Conservation (phyloP, 1,284 basidiomycete species). For the Filobasidium uniguttulatum region DNA sequence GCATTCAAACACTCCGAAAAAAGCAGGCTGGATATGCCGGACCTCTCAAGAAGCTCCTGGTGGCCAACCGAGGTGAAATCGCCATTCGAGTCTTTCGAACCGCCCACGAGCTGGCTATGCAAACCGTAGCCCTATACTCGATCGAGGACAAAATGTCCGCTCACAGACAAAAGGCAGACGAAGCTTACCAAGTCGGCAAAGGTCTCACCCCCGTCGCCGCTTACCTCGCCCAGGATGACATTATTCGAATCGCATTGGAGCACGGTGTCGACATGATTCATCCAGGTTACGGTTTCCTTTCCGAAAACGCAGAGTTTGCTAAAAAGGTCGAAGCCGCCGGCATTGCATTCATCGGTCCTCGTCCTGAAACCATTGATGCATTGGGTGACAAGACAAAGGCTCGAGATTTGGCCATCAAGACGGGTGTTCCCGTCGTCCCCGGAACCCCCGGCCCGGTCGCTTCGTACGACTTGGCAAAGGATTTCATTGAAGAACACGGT, state of each 20-base stretch:
- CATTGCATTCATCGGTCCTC: constrained; percentile 90
- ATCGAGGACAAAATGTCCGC: constrained; percentile 92
- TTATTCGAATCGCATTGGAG: constrained; percentile 85
- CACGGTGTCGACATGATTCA: constrained; percentile 99
- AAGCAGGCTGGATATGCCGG: constrained; percentile 83
- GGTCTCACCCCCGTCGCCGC: constrained; percentile 90
- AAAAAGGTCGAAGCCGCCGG: constrained; percentile 94
- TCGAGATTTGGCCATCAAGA: constrained; percentile 67
- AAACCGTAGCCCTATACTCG: constrained; percentile 97
- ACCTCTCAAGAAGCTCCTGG: constrained; percentile 81
- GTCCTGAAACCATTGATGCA: constrained; percentile 91
- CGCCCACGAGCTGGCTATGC: constrained; percentile 97
- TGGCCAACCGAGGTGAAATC: constrained; percentile 97
- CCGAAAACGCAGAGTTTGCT: constrained; percentile 92
- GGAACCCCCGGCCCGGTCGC: constrained; percentile 90
- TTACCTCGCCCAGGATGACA: constrained; percentile 94
- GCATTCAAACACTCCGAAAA: constrained; percentile 78
- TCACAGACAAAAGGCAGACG: constrained; percentile 98
- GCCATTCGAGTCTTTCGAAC: constrained; percentile 98
- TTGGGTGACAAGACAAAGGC: constrained; percentile 99
- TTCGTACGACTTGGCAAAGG: constrained; percentile 64
- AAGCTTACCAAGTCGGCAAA: constrained; percentile 95
- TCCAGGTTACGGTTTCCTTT: constrained; percentile 94
- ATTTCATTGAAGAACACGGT: constrained; percentile 87
- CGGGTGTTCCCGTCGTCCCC: constrained; percentile 89